Evolutionary conservation across 305 asterid genomes (phyloP).

Genomic region (Solanum hybrid): DNA sequence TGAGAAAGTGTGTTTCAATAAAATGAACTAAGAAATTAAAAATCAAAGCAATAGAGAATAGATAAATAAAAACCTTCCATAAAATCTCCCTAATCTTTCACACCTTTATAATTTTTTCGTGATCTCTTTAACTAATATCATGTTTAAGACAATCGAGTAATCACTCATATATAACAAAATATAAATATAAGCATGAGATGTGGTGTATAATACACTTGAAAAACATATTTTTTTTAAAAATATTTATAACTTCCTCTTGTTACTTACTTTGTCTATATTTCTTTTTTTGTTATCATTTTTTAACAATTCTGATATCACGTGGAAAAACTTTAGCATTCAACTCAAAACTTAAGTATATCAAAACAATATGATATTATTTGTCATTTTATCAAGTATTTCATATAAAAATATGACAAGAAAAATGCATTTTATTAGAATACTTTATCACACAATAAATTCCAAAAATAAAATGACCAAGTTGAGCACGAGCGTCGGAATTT

Average conservation of each 20-base stretch:
- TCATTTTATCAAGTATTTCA: neutral
- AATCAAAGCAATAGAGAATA: neutral
- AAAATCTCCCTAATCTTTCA: fast-evolving
- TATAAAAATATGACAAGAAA: neutral
- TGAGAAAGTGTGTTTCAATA: neutral
- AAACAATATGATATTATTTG: neutral
- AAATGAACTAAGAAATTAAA: neutral
- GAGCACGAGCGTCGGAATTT: fast-evolving
- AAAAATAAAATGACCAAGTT: neutral
- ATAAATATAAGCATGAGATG: neutral
- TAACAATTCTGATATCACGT: neutral
- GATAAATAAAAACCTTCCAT: neutral
- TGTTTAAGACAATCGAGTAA: neutral
- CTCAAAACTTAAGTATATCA: neutral
- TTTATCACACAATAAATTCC: neutral
- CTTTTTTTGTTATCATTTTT: neutral
- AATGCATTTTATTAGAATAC: neutral
- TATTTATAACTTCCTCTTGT: neutral
- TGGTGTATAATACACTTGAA: neutral
- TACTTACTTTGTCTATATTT: neutral
- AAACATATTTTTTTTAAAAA: neutral
- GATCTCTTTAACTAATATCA: neutral
- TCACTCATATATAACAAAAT: neutral
- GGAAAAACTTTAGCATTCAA: neutral
- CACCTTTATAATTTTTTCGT: too few relatives aligned